Evolutionary conservation across 2,329 filamentous ascomycete genomes (phyloP), one percentile per base, ranked within the genome.

Genomic region (Hypoxylon sp.): DNA sequence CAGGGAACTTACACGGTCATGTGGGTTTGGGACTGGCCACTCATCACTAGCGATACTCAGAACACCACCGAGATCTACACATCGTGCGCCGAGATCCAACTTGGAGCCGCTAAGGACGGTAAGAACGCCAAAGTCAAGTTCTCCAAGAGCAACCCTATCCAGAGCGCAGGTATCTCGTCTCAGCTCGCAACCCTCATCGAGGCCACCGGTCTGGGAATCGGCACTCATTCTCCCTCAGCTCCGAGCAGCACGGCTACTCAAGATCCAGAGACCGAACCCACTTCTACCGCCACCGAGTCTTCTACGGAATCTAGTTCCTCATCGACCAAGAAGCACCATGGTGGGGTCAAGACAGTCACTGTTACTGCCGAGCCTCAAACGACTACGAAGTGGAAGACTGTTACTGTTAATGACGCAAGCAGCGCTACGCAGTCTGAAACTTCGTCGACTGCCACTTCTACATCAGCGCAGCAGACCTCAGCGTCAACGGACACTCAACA

Each of bases 11-110:
- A 94, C 77, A 95, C 93, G 2, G 80, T 97, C 54, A 97, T 97
- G 83, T 98, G 95, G 95, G 90, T 97, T 47, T 98, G 96, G 96
- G 91, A 97, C 78, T 99, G 94, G 93, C 90, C 91, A 2, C 90
- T 87, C 12, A 82, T 88, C 75, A 79, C 81, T 73, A 73, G 74
- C 39, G 78, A 76, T 67, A 78, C 74, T 69, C 79, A 77, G 64
- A 78, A 85, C 8, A 80, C 79, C 67, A 84, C 84, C 68, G 84
- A 89, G 75, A 86, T 83, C 71, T 89, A 89, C 76, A 88, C 84
- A 3, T 84, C 83, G 19, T 89, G 87, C 70, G 73, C 74, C 41
- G 74, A 77, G 65, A 77, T 78, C 70, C 61, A 77, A 52, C 74
- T 78, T 46, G 71, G 73, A 16, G 70, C 74, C 53, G 65, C 71